Conservation (phyloP, 73 alveolate species). For the Tetrahymena thermophila region DNA sequence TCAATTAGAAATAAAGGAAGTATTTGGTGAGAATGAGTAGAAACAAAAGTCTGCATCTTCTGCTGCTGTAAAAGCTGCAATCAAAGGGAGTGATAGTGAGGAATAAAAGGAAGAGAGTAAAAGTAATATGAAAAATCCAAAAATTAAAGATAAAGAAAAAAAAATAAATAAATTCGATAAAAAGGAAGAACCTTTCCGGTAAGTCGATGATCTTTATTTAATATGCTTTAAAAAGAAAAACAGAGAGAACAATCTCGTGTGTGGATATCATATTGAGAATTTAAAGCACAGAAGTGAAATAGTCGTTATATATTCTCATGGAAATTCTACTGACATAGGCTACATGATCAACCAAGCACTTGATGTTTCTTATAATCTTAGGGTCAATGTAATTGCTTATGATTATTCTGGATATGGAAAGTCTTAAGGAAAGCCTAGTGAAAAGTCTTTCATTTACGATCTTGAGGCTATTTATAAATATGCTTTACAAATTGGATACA, state of each 20-base stretch:
- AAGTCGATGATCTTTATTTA: not conserved
- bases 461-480: conserved; percentile 49
- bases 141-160: not conserved
- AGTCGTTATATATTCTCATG: conserved; percentile 57
- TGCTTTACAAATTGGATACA: conserved; percentile 4
- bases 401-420: conserved; percentile 69
- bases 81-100: not conserved
- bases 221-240: not conserved
- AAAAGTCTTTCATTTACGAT: conserved; percentile 24
- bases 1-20: not conserved
- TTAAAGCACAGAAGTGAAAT: conserved; percentile 9
- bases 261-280: not conserved
- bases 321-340: conserved; percentile 61
- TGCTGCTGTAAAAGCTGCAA: not conserved
- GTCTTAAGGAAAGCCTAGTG: conserved; percentile 59
- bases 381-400: conserved; percentile 36
- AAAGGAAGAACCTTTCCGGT: not conserved
- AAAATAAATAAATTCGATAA: not conserved
- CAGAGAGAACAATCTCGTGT: not conserved
- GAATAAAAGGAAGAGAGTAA: not conserved
- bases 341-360: conserved; percentile 31
- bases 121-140: not conserved
- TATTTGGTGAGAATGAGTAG: not conserved
- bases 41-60: not conserved
- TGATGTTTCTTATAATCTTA: conserved; percentile 31